phyloP scores from a whole-genome alignment of 148 eudicot species.

The Salicornia ramosissima region DNA sequence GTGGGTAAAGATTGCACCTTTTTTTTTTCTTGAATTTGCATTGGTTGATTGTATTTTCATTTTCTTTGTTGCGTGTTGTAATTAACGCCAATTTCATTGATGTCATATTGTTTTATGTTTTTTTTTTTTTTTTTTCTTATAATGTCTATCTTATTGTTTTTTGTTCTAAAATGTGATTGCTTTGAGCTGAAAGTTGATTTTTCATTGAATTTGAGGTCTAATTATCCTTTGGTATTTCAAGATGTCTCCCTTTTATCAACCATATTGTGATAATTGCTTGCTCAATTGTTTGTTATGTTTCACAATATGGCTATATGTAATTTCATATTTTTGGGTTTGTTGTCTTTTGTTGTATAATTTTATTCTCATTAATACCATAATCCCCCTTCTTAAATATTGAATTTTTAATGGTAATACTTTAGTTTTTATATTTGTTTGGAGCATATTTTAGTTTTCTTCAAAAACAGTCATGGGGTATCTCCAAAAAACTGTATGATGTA shows the following conservation, averaged over 20 bases:
- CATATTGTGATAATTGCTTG: constrained; percentile 5
- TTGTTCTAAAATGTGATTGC: too few relatives aligned
- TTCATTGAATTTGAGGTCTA: neutral
- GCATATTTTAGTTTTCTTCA: too few relatives aligned
- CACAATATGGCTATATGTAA: neutral
- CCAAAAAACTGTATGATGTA: too few relatives aligned
- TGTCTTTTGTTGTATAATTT: too few relatives aligned
- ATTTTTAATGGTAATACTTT: neutral
- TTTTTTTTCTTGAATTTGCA: neutral
- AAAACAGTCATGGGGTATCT: too few relatives aligned
- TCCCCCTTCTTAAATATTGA: too few relatives aligned
- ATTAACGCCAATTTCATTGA: neutral
- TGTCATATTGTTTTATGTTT: neutral
- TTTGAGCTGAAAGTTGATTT: neutral
- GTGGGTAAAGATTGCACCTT: neutral
- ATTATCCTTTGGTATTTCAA: neutral
- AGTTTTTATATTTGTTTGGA: neutral
- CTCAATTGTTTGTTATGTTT: neutral
- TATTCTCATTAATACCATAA: too few relatives aligned
- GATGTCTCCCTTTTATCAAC: neutral
- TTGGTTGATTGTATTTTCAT: neutral
- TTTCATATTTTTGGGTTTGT: neutral
- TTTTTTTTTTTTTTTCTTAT: neutral
- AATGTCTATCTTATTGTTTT: neutral
- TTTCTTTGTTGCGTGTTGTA: neutral